Evolutionary conservation across 2,329 filamentous ascomycete species (phyloP), one percentile per base, ranked within the genome.

Genomic region (Neonectria ditissima): DNA sequence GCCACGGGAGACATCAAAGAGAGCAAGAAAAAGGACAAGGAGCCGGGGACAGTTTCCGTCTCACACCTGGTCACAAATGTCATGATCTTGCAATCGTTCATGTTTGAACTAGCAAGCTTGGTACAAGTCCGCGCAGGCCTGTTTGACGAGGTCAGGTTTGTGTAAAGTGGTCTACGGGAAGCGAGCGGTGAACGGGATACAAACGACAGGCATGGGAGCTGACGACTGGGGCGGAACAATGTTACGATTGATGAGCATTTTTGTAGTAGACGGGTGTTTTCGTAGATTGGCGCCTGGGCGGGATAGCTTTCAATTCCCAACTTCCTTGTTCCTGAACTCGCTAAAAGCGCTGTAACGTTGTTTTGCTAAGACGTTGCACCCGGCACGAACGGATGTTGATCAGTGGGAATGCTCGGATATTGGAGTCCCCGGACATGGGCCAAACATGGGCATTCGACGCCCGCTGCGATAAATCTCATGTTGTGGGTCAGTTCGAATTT

Each of bases 31-130:
- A 53, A 65, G 66, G 37, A 69, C 66, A 69, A 34, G 55, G 59
- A 37, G 55, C 18, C 44, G 45, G 47, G 75, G 74, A 84, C 83
- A 10, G 90, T 89, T 8, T 92, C 90, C 8, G 87, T 96, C 5
- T 93, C 91, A 43, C 92, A 95, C 75, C 82, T 95, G 11, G 80
- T 96, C 65, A 95, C 92, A 6, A 96, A 95, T 75, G 87, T 91
- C 43, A 87, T 95, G 62, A 87, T 95, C 54, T 82, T 94, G 61
- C 92, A 96, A 76, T 91, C 92, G 37, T 96, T 96, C 75, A 79
- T 95, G 53, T 83, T 95, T 53, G 92, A 96, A 77, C 78, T 95
- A 59, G 89, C 91, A 2, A 91, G 91, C 26, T 78, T 94, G 70
- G 83, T 94, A 62, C 92, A 95, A 76, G 89, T 92, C 37, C 84